phyloP scores from a whole-genome alignment of 345 rosid genomes.

The Physaria fendleri region DNA sequence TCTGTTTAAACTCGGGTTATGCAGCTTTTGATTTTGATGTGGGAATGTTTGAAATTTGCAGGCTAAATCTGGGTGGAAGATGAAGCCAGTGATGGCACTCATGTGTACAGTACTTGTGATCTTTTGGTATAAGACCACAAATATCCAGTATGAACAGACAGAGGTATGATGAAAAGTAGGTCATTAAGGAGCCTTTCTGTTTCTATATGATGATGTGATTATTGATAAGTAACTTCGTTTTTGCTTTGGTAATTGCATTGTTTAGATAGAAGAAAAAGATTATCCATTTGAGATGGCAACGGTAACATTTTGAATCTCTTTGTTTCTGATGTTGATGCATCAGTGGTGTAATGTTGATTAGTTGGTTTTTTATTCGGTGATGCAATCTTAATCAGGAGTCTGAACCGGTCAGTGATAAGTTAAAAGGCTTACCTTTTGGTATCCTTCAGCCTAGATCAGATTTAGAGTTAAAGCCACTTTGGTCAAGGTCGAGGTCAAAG shows the following conservation, averaged over 20 bases:
- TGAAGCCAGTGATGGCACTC: constrained; percentile 69
- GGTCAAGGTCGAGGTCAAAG: constrained; percentile 78
- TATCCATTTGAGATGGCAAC: constrained; percentile 51
- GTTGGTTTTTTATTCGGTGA: background rate
- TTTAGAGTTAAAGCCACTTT: constrained; percentile 86
- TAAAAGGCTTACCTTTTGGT: constrained; percentile 64
- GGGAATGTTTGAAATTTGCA: constrained; percentile 29
- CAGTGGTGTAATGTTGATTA: background rate
- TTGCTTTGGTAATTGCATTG: constrained; percentile 7
- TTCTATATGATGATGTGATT: background rate
- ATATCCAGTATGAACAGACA: constrained; percentile 65
- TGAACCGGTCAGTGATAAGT: constrained; percentile 35
- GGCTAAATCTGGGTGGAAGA: constrained; percentile 61
- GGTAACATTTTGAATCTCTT: constrained; percentile 32
- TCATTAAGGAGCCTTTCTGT: background rate
- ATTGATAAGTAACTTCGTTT: constrained; percentile 2
- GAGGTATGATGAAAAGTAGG: constrained; percentile 52
- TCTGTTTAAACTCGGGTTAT: background rate
- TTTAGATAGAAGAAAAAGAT: constrained; percentile 62
- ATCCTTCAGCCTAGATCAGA: constrained; percentile 65
- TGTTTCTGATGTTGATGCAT: background rate
- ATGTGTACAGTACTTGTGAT: constrained; percentile 66
- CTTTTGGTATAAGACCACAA: constrained; percentile 80
- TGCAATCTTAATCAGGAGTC: constrained; percentile 42
- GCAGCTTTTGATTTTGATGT: background rate